phyloP scores from a whole-genome alignment of 345 rosid genomes.

The Arabidopsis suecica region DNA sequence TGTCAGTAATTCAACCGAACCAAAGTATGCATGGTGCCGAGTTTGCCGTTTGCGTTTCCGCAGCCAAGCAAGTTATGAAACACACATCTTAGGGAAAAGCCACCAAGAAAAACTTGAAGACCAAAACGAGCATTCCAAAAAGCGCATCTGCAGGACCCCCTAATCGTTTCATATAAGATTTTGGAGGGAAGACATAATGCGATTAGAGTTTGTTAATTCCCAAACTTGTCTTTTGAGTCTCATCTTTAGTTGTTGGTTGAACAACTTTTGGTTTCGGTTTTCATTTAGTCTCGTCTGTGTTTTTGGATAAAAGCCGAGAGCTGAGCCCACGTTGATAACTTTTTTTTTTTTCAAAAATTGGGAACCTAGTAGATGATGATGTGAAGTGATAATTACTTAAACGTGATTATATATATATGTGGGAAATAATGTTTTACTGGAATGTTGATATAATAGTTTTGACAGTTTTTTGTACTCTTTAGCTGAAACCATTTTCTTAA shows the following conservation, averaged over 20 bases:
- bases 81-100: background rate
- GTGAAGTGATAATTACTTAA: background rate
- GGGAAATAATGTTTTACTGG: background rate
- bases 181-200: background rate
- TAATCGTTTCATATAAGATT: background rate
- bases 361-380: background rate
- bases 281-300: no score
- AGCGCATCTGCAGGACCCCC: background rate
- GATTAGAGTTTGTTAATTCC: background rate
- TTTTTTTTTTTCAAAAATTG: no score
- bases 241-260: background rate
- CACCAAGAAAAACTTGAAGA: background rate
- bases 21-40: background rate
- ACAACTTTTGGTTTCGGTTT: background rate
- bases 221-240: background rate
- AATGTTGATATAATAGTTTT: background rate
- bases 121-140: background rate
- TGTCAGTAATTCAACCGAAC: background rate
- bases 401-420: background rate
- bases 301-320: no score
- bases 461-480: no score
- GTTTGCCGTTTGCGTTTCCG: background rate
- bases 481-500: background rate
- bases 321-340: no score
- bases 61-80: slow-evolving; percentile 6